Percentiles rank a stretch among this genome's conserved stretches.
phyloP scores from a whole-genome alignment of 148 eudicot species.

The Cornus kousa region DNA sequence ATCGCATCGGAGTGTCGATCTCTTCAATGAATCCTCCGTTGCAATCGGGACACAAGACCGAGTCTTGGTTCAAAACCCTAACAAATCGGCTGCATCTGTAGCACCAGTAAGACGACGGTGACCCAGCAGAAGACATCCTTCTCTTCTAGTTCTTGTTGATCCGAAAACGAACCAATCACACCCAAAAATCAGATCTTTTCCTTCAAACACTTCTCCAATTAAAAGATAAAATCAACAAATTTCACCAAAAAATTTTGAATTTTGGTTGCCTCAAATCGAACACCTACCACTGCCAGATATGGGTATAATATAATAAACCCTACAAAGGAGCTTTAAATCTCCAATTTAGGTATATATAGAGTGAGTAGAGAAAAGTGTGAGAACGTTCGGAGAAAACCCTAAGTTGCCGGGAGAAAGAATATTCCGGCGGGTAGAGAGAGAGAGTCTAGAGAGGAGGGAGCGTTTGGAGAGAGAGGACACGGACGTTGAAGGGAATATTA shows the following conservation, averaged over 20 bases:
- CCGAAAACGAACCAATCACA: background rate
- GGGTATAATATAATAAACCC: background rate
- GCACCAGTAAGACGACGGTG: conserved; percentile 67
- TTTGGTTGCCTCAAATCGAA: background rate
- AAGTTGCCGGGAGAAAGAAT: background rate
- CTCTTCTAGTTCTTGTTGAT: conserved; percentile 8
- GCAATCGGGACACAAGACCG: conserved; percentile 76
- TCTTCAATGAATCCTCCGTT: conserved; percentile 74
- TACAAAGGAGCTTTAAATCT: background rate
- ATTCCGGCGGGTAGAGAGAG: conserved; percentile 5
- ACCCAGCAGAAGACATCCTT: conserved; percentile 18
- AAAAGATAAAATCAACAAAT: background rate
- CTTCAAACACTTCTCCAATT: background rate
- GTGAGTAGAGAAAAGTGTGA: background rate
- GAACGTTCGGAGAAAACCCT: background rate
- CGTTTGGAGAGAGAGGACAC: background rate
- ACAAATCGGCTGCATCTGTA: conserved; percentile 84
- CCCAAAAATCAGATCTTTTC: background rate
- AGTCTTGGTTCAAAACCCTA: conserved; percentile 38
- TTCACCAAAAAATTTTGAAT: background rate
- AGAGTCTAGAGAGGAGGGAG: background rate
- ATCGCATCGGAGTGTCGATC: conserved; percentile 37
- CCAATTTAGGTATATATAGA: background rate
- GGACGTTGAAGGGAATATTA: background rate
- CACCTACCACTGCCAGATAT: background rate